phyloP scores from a whole-genome alignment of 106 monocot species.

The Dendrobium nobile region DNA sequence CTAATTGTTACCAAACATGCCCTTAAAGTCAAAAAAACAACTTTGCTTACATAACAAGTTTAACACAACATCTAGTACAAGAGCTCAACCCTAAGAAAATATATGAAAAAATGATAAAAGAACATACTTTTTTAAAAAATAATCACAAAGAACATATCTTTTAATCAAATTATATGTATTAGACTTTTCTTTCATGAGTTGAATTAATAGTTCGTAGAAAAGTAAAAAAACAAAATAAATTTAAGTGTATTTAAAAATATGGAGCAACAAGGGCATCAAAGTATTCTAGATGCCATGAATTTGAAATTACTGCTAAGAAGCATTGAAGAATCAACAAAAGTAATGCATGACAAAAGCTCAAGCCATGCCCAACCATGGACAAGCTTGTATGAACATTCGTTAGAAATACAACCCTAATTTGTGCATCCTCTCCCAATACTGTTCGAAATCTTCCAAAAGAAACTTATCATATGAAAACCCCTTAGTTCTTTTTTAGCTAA shows the following conservation, averaged over 20 bases:
- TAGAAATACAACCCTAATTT: not conserved
- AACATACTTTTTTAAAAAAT: not conserved
- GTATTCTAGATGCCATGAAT: not conserved
- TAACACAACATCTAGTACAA: not conserved
- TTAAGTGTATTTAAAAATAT: not conserved
- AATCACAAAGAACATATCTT: not conserved
- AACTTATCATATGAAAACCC: not conserved
- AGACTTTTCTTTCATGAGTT: not conserved
- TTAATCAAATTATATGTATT: not conserved
- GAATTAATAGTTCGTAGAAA: not conserved
- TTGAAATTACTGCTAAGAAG: not conserved
- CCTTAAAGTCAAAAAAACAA: too few species aligned
- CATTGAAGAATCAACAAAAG: not conserved
- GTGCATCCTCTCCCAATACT: not conserved
- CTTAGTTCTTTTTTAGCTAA: not conserved
- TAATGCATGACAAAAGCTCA: not conserved
- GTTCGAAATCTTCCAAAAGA: not conserved
- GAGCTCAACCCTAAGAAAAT: not conserved
- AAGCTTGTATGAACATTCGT: not conserved
- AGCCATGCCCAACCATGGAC: not conserved
- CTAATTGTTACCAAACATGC: too few species aligned
- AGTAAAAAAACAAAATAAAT: not conserved
- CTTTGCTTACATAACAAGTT: not conserved
- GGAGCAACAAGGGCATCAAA: not conserved
- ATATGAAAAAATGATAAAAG: not conserved